Evolutionary conservation across 1,284 basidiomycete species (phyloP).

Genomic region (Fomes fomentarius): DNA sequence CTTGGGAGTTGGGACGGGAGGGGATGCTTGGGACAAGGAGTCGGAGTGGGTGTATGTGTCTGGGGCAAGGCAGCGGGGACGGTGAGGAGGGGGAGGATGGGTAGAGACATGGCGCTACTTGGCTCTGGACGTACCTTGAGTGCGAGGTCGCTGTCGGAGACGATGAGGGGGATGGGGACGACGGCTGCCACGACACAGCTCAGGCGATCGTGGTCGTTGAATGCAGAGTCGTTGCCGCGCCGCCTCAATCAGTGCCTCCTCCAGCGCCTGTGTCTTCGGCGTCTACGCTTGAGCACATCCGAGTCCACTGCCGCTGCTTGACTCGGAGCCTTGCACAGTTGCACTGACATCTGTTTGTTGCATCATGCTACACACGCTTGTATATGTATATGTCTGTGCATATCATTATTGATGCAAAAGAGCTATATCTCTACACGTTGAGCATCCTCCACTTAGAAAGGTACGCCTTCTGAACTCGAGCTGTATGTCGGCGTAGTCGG

Average conservation of each 20-base stretch:
- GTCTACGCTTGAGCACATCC: not conserved
- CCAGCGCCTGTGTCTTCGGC: conserved; percentile 6
- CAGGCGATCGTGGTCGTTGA: conserved; percentile 42
- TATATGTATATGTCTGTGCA: too few species aligned
- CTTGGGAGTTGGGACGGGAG: conserved; percentile 20
- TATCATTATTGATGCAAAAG: too few species aligned
- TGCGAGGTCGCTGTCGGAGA: conserved; percentile 14
- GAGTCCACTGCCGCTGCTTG: too few species aligned
- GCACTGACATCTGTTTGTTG: too few species aligned
- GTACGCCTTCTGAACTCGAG: too few species aligned
- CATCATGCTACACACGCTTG: too few species aligned
- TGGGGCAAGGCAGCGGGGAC: conserved; percentile 36
- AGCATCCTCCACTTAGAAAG: too few species aligned
- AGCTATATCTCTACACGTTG: too few species aligned
- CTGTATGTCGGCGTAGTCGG: too few species aligned
- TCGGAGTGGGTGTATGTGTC: conserved; percentile 31
- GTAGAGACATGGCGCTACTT: conserved; percentile 31
- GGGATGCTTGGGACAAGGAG: conserved; percentile 32
- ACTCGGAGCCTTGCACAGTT: too few species aligned
- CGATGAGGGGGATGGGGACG: conserved; percentile 19
- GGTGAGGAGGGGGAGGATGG: conserved; percentile 41
- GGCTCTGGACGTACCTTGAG: conserved; percentile 32
- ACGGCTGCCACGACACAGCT: conserved; percentile 18
- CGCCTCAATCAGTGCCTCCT: conserved; percentile 7
- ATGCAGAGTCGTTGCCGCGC: conserved; percentile 44